Conservation (phyloP, 345 rosid genomes). For the Hibiscus trionum region DNA sequence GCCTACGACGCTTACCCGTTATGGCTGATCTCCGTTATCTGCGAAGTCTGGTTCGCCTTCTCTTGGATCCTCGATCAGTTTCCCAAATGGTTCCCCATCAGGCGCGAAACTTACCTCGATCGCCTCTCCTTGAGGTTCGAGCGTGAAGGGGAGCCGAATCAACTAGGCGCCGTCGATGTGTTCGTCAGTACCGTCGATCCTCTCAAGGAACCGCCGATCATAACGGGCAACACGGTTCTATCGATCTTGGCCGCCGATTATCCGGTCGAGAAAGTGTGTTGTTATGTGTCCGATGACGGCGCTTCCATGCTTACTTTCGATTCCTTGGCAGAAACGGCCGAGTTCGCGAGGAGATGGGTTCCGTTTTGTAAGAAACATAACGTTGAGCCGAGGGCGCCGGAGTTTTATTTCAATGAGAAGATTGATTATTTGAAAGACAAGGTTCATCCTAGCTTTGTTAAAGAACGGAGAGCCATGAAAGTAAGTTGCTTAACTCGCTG, state of each 20-base stretch:
- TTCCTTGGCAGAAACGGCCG: conserved; percentile 76
- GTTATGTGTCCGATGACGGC: conserved; percentile 95
- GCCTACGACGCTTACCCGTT: conserved; percentile 81
- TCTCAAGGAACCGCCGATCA: conserved; percentile 96
- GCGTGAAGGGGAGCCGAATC: conserved; percentile 74
- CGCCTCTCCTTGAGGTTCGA: conserved; percentile 82
- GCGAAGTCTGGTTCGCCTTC: conserved; percentile 90
- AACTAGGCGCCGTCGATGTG: conserved; percentile 73
- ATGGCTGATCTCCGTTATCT: conserved; percentile 90
- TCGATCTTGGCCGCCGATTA: conserved; percentile 79
- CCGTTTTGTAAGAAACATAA: conserved; percentile 83
- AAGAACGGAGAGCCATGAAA: conserved; percentile 97
- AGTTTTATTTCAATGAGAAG: conserved; percentile 83
- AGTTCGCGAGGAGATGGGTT: conserved; percentile 96
- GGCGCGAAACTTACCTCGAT: conserved; percentile 82
- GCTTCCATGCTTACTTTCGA: conserved; percentile 96
- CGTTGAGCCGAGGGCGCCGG: conserved; percentile 89
- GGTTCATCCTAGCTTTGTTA: conserved; percentile 86
- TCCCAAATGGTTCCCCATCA: conserved; percentile 93
- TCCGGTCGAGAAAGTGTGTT: conserved; percentile 78
- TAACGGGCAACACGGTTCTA: conserved; percentile 56
- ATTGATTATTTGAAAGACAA: conserved; percentile 94
- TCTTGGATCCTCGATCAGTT: conserved; percentile 99
- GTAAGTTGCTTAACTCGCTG: conserved; percentile 30
- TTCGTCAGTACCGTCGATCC: conserved; percentile 95